Base-by-base conservation (phyloP, 2,329 filamentous ascomycete genomes). In the Fusarium burgessii region DNA sequence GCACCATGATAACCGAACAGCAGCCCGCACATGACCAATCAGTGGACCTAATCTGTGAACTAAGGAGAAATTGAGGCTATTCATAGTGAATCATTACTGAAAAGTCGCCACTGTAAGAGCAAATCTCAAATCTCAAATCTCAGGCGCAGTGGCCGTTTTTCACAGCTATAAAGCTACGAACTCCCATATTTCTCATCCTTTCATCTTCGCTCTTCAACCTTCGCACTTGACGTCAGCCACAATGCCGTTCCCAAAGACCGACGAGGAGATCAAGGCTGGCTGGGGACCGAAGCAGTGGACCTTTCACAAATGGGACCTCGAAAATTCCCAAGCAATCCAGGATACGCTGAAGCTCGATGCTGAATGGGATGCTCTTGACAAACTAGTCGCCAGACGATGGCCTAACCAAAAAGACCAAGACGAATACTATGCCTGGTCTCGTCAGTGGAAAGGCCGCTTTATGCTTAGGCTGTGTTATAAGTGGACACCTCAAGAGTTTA, bases 71-170 rank as follows among this genome's bases (percentile, higher is more conserved):
- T 55, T 1, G 38, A 55, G 3, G 9, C 0, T 55, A 46, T 46
- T 55, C 51, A 46, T 20, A 6, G 38, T 55, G 51, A 45, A 46
- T 55, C 38, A 33, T 17, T 25, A 27, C 5, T 32, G 29, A 43
- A 23, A n/a, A 23, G 2, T 5, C n/a, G 38, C 4, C 0, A 13
- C 6, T 46, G 38, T n/a, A 7, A 10, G 20, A 2, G 18, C 5
- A 1, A 2, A 55, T 25, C 0, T 12, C 2, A 15, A n/a, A n/a
- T n/a, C n/a, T n/a, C n/a, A n/a, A n/a, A n/a, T n/a, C n/a, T n/a
- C n/a, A n/a, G 7, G 1, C 3, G 9, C 9, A 23, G 12, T 33
- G 12, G 0, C 5, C 0, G 1, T 46, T 23, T 25, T 2, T 4
- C 17, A 15, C 2, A 33, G 7, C 51, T 55, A 55, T 55, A 55